These are phyloP conservation scores for Rhodotorula mucilaginosa DNA, from an alignment of 1,284 basidiomycete species.

Conservation along the genomic window DNA sequence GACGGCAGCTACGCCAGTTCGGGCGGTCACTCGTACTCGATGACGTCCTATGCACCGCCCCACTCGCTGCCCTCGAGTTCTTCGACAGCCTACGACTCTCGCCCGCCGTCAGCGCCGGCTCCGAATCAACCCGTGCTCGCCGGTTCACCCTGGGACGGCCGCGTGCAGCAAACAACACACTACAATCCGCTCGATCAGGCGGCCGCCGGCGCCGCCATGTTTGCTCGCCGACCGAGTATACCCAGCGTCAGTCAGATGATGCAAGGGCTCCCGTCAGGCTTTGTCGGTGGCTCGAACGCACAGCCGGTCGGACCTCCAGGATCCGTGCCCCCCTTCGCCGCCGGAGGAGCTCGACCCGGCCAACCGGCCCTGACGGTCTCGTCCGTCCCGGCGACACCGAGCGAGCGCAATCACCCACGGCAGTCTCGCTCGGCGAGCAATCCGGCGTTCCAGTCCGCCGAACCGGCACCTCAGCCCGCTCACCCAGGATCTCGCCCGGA, in stretches of 20 bases:
- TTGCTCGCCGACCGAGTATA: constrained; percentile 28
- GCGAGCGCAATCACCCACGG: constrained; percentile 3
- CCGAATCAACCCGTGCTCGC: background rate
- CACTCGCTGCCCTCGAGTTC: background rate
- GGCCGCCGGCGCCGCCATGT: background rate
- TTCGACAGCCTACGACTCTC: background rate
- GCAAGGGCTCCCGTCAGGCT: constrained; percentile 23
- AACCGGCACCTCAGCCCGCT: background rate
- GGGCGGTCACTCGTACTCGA: constrained; percentile 14
- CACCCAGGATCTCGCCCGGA: background rate
- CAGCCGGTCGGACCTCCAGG: background rate
- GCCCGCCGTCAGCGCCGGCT: background rate
- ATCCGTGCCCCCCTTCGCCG: background rate
- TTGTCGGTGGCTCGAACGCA: background rate
- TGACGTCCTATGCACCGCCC: constrained; percentile 3
- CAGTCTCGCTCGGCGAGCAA: background rate
- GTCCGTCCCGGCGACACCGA: constrained; percentile 4
- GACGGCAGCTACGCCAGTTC: constrained; percentile 24
- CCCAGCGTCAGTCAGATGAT: constrained; percentile 34
- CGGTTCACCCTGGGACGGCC: constrained; percentile 1
- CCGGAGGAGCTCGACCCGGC: background rate
- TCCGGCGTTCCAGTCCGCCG: background rate
- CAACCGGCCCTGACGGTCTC: constrained; percentile 14
- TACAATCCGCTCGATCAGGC: constrained; percentile 2
- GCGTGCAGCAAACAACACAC: background rate